Base-by-base conservation (phyloP, 257 asterid species). In the Parsonsia alboflavescens region DNA sequence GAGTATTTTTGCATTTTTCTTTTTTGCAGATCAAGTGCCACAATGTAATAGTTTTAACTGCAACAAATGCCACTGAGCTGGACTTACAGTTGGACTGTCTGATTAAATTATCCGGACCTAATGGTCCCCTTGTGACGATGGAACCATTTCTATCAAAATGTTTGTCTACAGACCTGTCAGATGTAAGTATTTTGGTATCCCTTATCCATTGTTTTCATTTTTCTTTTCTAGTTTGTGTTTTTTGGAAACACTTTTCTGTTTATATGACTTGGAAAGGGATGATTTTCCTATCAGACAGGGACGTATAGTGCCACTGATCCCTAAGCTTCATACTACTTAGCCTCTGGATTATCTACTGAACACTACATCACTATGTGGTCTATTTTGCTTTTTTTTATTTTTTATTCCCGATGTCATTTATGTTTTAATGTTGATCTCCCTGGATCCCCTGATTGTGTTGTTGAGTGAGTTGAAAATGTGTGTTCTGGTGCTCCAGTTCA, bases 61-160 rank as follows among this genome's bases (percentile, higher is more conserved):
- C 97, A 41, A 86, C 96, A 41, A 91, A 87, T 82, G 85, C 77
- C 77, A 78, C 84, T 66, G 97, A 93, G 88, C 82, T 91, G 79
- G 91, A 93, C 59, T 68, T 36, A 39, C 95, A 91, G 79, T 91
- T 95, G 98, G 81, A 84, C 56, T 91, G 97, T 77, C 83, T 91
- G 78, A 76, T 85, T 68, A 90, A 87, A 62, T 73, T 87, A 83
- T 83, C 83, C 76, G 67, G 75, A 69, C 80, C 92, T 74, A 76
- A 54, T 77, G 84, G 82, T 36, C 82, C 82, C 68, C 82, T 89
- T 26, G 82, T 48, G 62, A 70, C 45, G 63, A 50, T 86, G 16
- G 89, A 86, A 79, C 93, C 91, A 52, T 89, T 90, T 73, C 70
- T 79, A 73, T 87, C 89, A 19, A 92, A 86, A 81, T 80, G 79